These are phyloP conservation scores for Dothideomycetes sp. DNA, from an alignment of 2,329 filamentous ascomycete species.

Conservation along the genomic window DNA sequence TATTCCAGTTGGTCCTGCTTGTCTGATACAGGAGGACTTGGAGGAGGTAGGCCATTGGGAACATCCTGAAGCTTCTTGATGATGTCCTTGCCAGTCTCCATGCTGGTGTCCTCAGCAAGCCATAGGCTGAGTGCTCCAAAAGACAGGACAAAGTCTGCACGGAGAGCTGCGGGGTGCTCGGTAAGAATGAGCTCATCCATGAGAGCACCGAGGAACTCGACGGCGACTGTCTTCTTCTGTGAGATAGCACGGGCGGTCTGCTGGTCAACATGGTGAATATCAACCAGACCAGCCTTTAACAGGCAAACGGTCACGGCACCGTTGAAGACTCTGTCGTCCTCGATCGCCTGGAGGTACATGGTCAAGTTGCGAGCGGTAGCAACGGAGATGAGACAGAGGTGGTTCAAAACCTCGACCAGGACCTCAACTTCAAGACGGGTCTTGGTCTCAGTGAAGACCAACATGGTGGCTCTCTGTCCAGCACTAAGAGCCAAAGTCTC, in stretches of 20 bases:
- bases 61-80: constrained; percentile 55
- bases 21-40: constrained; percentile 46
- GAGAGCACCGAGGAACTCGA: constrained; percentile 72
- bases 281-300: constrained; percentile 51
- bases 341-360: constrained; percentile 40
- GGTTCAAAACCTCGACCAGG: constrained; percentile 50
- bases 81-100: constrained; percentile 59
- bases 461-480: constrained; percentile 36
- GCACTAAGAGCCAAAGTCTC: constrained; percentile 48
- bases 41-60: constrained; percentile 37
- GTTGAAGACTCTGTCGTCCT: constrained; percentile 55
- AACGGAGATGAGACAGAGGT: constrained; percentile 53
- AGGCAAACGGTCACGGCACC: constrained; percentile 52
- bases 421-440: constrained; percentile 53
- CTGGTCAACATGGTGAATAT: constrained; percentile 49
- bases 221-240: constrained; percentile 58
- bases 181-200: constrained; percentile 71
- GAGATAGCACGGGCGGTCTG: constrained; percentile 65
- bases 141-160: constrained; percentile 77
- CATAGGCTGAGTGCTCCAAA: constrained; percentile 73
- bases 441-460: constrained; percentile 47
- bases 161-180: constrained; percentile 66
- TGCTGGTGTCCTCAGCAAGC: constrained; percentile 63
- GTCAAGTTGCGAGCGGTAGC: constrained; percentile 46
- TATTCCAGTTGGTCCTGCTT: constrained; percentile 85